Evolutionary conservation across 2,329 filamentous ascomycete species (phyloP), one percentile per base, ranked within the genome.

Genomic region (Emergomyces pasteurianus): DNA sequence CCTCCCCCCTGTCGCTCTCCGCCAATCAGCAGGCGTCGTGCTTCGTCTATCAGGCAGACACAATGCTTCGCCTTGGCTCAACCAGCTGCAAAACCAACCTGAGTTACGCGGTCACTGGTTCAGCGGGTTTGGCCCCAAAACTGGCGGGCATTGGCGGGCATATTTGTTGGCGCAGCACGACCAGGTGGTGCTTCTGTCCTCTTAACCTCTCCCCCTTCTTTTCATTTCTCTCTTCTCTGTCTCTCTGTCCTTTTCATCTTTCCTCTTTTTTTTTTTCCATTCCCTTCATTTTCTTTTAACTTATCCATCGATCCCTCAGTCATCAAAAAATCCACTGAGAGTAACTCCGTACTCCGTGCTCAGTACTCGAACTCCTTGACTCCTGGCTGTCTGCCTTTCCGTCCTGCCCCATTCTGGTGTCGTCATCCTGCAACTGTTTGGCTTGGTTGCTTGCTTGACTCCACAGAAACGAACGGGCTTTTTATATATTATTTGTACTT

Each of bases 11-110:
- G 34, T 34, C 34, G 21, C 4, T 18, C 18, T 12, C 64, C 63
- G 18, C 71, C 68, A 49, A 47, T 65, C 65, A 14, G 31, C 63
- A 65, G 3, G 9, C 8, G 42, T 9, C 58, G 50, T 61, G 18
- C 7, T 57, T 72, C 67, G 69, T 67, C 71, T 68, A 73, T 73
- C 69, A 74, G 72, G 72, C 72, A 74, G 72, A 74, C 71, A 72
- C 69, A 67, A 59, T 42, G 26, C 61, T 62, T 64, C 65, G 69
- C 62, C 65, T 69, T 67, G 69, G 66, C 66, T 60, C 10, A 31
- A 21, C n/a, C n/a, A n/a, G 42, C 38, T 60, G 63, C 56, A 7
- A 21, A 10, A 53, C 57, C 63, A 56, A n/a, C 7, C 7, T 31
- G 31, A 31, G 31, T 31, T 31, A 31, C 63, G 65, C 63, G 62